Evolutionary conservation across 306 rosid genomes (phyloP), one percentile per base, ranked within the genome.

Genomic region (Dalbergia cultrata): DNA sequence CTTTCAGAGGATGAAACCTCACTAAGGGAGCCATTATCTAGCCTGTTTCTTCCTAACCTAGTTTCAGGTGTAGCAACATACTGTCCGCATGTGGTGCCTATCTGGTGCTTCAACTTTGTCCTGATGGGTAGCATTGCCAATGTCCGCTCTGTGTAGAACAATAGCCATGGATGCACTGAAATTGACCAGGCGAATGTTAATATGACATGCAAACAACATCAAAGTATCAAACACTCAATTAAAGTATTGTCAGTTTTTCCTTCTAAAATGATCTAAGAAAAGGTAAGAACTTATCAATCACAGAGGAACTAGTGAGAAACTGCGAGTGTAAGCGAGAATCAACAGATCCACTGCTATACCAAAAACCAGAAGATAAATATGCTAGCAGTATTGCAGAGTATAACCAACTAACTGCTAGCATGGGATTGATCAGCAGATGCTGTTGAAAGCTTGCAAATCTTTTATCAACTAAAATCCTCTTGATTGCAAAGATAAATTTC

Each of bases 161-260:
- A 76, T 69, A 96, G 77, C 99, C 99, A 96, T 17, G 99, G 97
- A 85, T 96, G 97, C 83, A 95, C 99, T 96, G 97, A 82, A 82
- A 76, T 52, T 43, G 47, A 83, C 44, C 56, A 78, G 70, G 37
- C 0, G 11, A 16, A 70, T 50, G 74, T 85, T 86, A 89, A 74
- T 71, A 72, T 41, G 47, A 67, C 58, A 71, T 13, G 75, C 78
- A 70, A 19, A 73, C 62, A 60, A 66, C 72, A 49, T 39, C 16
- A 80, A 60, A 57, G 59, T 14, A 49, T 19, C 54, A 74, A 68
- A 52, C 18, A 65, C 59, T 9, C 45, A 43, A 49, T 19, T 4
- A 34, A 59, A 14, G 18, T 31, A 22, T 21, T 16, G 31, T 8
- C 13, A 16, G 14, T 35, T 71, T 75, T 47, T 14, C 9, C 18